Percentiles rank a stretch among this genome's conserved stretches.
Conservation (phyloP, 78 protist species). For the Guillardia theta region DNA sequence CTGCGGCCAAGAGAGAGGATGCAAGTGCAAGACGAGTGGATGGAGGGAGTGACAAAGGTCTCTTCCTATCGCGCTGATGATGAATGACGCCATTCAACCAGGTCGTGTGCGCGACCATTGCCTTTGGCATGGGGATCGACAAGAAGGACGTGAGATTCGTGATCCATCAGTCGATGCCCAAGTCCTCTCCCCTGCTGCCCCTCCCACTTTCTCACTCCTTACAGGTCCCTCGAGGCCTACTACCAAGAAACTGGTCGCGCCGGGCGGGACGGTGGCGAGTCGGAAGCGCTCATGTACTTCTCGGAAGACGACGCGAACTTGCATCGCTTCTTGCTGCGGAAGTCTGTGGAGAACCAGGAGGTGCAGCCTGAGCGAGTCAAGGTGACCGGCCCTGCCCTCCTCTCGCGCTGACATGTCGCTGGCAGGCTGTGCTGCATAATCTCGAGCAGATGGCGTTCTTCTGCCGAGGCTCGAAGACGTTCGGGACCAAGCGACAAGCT, state of each 20-base stretch:
- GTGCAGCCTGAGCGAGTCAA: neutral
- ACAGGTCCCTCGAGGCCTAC: conserved; percentile 92
- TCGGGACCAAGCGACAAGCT: neutral
- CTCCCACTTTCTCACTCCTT: no score
- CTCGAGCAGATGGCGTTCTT: neutral
- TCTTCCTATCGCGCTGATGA: no score
- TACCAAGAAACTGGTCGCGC: conserved; percentile 74
- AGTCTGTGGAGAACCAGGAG: neutral
- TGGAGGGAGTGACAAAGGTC: neutral
- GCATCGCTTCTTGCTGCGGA: neutral
- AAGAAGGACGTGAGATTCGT: conserved; percentile 77
- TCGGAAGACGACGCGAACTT: neutral
- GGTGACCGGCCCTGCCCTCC: neutral
- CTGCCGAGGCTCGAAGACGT: neutral
- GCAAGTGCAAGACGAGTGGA: neutral
- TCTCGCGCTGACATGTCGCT: neutral
- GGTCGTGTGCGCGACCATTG: conserved; percentile 43
- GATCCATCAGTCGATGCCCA: conserved; percentile 91
- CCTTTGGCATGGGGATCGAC: conserved; percentile 43
- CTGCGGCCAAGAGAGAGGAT: neutral
- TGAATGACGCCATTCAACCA: no score
- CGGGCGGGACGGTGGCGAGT: neutral
- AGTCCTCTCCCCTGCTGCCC: no score
- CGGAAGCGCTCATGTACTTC: conserved; percentile 18
- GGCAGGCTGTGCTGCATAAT: neutral